These are phyloP conservation scores for Aspergillus incahuasiensis DNA, from an alignment of 495 filamentous ascomycete species.

Conservation along the genomic window DNA sequence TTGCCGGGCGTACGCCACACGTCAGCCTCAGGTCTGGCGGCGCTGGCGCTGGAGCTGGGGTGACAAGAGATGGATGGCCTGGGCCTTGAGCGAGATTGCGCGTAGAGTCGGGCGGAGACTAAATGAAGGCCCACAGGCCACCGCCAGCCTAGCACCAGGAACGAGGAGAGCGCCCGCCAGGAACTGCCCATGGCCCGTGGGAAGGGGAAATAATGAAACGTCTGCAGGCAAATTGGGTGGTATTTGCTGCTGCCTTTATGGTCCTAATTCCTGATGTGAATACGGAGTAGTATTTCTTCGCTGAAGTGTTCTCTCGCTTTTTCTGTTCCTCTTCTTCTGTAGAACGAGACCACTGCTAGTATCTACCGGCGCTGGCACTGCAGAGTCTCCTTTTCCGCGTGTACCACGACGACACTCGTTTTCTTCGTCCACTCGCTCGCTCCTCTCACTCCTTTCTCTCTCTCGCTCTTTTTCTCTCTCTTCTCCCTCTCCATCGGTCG, in stretches of 20 bases:
- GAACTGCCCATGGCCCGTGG: not conserved
- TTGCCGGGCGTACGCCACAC: not conserved
- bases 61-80: not conserved
- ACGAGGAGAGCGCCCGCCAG: not conserved
- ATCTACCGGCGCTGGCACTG: not conserved
- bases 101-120: not conserved
- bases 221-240: not conserved
- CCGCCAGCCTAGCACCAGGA: not conserved
- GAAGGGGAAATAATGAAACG: conserved; percentile 2
- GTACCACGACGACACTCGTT: conserved; percentile 9
- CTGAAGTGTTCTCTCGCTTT: not conserved
- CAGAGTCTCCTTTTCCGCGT: conserved; percentile 3
- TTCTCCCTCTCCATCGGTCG: conserved; percentile 16
- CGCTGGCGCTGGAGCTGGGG: not conserved
- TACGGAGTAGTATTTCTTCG: too few species aligned
- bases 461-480: conserved; percentile 15
- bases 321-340: conserved; percentile 10
- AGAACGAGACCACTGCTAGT: too few species aligned
- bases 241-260: not conserved
- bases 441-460: conserved; percentile 12
- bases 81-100: not conserved
- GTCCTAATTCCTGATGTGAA: not conserved
- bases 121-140: not conserved
- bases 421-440: conserved; percentile 14
- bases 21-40: not conserved